A percentile compares a stretch with the other conserved stretches of the same genome.
phyloP scores from a whole-genome alignment of 306 rosid genomes.

The Pterocarpus santalinus region DNA sequence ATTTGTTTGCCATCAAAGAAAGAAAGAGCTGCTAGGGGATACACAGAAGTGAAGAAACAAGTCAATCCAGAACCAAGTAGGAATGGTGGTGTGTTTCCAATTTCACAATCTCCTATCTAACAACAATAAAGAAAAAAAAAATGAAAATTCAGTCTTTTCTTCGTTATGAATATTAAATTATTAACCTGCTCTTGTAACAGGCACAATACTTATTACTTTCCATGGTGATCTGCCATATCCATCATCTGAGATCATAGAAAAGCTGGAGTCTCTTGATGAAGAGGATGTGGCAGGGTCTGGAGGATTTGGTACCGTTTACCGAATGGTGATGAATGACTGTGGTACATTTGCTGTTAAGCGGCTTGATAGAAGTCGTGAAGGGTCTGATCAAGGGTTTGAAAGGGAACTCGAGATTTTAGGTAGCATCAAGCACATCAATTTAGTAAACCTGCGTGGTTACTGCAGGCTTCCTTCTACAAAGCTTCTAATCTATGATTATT shows the following conservation, averaged over 20 bases:
- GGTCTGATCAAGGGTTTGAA: slow-evolving; percentile 80
- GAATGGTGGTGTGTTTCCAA: slow-evolving; percentile 40
- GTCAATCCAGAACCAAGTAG: slow-evolving; percentile 62
- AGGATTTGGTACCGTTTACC: slow-evolving; percentile 83
- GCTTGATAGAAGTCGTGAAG: slow-evolving; percentile 74
- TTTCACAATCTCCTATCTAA: slow-evolving; percentile 12
- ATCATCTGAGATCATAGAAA: slow-evolving; percentile 76
- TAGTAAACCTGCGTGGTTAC: slow-evolving; percentile 67
- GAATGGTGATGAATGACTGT: slow-evolving; percentile 91
- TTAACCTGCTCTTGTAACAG: slow-evolving; percentile 47
- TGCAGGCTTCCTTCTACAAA: slow-evolving; percentile 80
- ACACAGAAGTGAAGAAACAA: slow-evolving; percentile 63
- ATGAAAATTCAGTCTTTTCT: not conserved
- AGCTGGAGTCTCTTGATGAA: slow-evolving; percentile 80
- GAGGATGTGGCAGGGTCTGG: slow-evolving; percentile 84
- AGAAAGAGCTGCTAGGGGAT: slow-evolving; percentile 75
- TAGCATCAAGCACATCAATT: slow-evolving; percentile 80
- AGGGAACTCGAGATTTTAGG: slow-evolving; percentile 92
- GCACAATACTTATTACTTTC: slow-evolving; percentile 81
- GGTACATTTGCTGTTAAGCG: slow-evolving; percentile 84
- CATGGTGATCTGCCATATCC: slow-evolving; percentile 90
- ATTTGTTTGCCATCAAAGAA: slow-evolving; percentile 68
- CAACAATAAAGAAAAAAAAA: not conserved
- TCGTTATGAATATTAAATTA: not conserved
- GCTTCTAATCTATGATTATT: slow-evolving; percentile 10